Evolutionary conservation across 345 rosid genomes (phyloP), one percentile per base, ranked within the genome.

Genomic region (Salix udensis): DNA sequence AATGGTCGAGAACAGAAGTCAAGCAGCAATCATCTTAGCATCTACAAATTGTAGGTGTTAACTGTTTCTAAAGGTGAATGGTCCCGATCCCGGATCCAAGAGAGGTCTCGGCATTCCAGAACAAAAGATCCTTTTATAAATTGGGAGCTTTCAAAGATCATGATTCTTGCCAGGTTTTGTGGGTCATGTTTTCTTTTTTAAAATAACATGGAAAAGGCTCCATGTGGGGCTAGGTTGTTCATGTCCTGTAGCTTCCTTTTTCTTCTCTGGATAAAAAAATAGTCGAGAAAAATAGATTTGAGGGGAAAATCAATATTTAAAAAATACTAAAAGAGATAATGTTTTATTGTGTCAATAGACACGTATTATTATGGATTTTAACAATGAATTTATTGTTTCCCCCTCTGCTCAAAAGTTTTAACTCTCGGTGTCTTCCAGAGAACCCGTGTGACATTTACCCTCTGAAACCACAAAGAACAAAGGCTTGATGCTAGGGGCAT

Each of bases 121-220:
- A 74, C 76, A 28, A 74, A 74, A 74, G 76, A 64, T 74, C 69
- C 76, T 74, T 74, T 64, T 74, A 28, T 64, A 11, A 19, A 6
- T 12, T 40, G 40, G 61, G 44, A 74, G 61, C 76, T 74, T 74
- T 74, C 68, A 30, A 7, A 28, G 46, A 64, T 44, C 77, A 31
- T 65, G 70, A 46, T 64, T 74, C 77, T 65, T 74, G 77, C 77
- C 77, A 70, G 77, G 42, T 21, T 40, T 65, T 31, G 77, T 74
- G 70, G 77, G 70, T 74, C 70, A 7, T 31, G 16, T 46, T 31
- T 46, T 28, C 23, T 65, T 74, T 65, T 31, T 61, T 65, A 44
- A 74, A 28, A 28, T 40, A 42, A 44, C 39, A 14, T 26, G 3
- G 52, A 62, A 42, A 18, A 36, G 58, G 10, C 58, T 21, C 21